Conservation (phyloP, 805 yeast genomes). For the Wickerhamomyces tratensis region DNA sequence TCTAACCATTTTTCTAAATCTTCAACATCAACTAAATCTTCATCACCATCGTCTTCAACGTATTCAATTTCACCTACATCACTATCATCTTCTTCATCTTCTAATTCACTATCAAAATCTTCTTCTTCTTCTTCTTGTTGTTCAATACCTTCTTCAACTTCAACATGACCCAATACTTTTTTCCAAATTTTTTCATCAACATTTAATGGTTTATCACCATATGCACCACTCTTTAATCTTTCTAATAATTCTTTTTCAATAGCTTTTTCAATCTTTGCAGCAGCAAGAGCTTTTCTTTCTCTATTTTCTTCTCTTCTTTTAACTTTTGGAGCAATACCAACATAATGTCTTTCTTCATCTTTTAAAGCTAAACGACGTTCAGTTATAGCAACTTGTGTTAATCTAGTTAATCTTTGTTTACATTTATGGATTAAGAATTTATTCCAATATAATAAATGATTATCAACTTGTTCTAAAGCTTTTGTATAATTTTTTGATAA, state of each 20-base stretch:
- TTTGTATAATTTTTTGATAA: conserved; percentile 81
- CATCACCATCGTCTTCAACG: conserved; percentile 85
- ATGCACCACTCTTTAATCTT: conserved; percentile 94
- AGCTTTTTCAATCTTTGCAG: conserved; percentile 94
- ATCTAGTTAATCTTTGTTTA: conserved; percentile 89
- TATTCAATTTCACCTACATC: conserved; percentile 77
- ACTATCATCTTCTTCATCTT: conserved; percentile 37
- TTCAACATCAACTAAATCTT: conserved; percentile 88
- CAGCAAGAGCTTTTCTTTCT: conserved; percentile 93
- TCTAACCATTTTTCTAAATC: conserved; percentile 85
- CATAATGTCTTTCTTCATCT: conserved; percentile 89
- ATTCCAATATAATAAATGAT: conserved; percentile 86
- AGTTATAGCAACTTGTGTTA: conserved; percentile 91
- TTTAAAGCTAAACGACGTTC: conserved; percentile 87
- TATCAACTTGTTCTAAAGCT: conserved; percentile 85
- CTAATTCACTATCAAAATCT: conserved; percentile 38
- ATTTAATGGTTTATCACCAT: conserved; percentile 95
- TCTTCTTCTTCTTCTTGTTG: conserved; percentile 38
- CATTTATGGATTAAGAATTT: conserved; percentile 85
- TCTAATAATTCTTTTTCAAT: conserved; percentile 93
- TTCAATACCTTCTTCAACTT: conserved; percentile 49
- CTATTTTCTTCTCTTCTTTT: conserved; percentile 89
- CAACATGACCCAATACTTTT: conserved; percentile 80
- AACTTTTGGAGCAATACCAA: conserved; percentile 88
- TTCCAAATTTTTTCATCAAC: conserved; percentile 96